A percentile compares a stretch with the other conserved stretches of the same genome.
Conservation (phyloP, 768 basidiomycete genomes). For the Tulasnella sp. region DNA sequence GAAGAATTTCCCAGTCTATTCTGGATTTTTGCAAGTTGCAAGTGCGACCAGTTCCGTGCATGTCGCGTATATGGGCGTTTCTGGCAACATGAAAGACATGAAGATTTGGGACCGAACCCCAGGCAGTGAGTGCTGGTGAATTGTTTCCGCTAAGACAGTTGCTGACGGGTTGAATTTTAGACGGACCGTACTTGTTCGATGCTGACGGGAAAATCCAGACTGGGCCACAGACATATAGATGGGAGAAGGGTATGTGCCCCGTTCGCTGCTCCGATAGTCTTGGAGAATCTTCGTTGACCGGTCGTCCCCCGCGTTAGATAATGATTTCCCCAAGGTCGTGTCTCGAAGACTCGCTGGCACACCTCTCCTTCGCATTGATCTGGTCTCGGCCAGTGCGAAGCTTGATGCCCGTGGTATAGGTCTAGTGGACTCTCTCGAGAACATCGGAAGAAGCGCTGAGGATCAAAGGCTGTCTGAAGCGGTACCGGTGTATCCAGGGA, state of each 20-base stretch:
- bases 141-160: not conserved
- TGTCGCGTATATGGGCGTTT: constrained; percentile 54
- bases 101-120: constrained; percentile 55
- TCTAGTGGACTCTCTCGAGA: not conserved
- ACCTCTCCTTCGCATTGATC: constrained; percentile 25
- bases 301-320: not conserved
- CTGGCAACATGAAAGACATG: constrained; percentile 50
- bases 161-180: not conserved
- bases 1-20: constrained; percentile 59
- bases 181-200: constrained; percentile 9
- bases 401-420: not conserved
- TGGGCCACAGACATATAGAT: not conserved
- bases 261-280: not conserved
- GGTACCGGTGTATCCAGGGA: too few species aligned
- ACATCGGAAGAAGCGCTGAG: not conserved
- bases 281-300: not conserved
- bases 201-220: not conserved
- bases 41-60: constrained; percentile 38
- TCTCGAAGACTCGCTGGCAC: constrained; percentile 31
- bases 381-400: constrained; percentile 14
- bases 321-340: not conserved
- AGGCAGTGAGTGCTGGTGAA: not conserved
- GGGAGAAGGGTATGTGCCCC: not conserved
- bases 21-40: constrained; percentile 55
- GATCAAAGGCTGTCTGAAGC: not conserved